Base-by-base conservation (phyloP, 805 yeast genomes). In the Sugiyamaella marilandica region DNA sequence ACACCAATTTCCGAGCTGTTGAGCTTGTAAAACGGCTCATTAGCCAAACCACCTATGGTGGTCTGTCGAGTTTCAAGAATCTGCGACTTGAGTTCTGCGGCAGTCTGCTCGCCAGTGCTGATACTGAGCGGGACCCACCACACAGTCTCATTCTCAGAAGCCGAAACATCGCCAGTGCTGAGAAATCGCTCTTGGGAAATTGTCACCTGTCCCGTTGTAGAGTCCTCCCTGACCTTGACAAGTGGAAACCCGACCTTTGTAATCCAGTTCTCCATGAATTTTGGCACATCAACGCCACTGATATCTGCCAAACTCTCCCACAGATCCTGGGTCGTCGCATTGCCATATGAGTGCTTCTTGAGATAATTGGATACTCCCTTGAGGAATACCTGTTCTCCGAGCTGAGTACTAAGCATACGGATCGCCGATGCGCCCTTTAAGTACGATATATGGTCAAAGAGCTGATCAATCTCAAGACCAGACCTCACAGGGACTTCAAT, bases 361-460 rank as follows among this genome's bases (percentile, higher is more conserved):
- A 87, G 77, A 68, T 87, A 87, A 62, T 79, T 76, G 19, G 94
- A 82, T 29, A 87, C 94, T 69, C 95, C 94, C 66, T 82, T 82
- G 60, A 85, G 79, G 69, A 86, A 86, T 31, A 73, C 77, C 58
- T 85, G 88, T 67, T 82, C 91, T 49, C 92, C 92, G 59, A 86
- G 75, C 85, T 89, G 85, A 62, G 78, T 79, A 41, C 88, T 80
- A 61, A 86, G 80, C 95, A 85, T 87, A 68, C 87, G 81, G 68
- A 85, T 77, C 55, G 85, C 74, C 5, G 89, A 82, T 16, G 92
- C 84, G 60, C 95, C 95, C 70, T 87, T 87, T 34, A 85, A 75
- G 68, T 87, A 87, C 9, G 94, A 85, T 60, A 87, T 87, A 43
- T 90, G 87, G 68, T 87, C 95, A 65, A 87, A 87, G 59, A 87